These are phyloP conservation scores for Wallemia hederae DNA, from an alignment of 1,284 basidiomycete genomes.

Conservation along the genomic window DNA sequence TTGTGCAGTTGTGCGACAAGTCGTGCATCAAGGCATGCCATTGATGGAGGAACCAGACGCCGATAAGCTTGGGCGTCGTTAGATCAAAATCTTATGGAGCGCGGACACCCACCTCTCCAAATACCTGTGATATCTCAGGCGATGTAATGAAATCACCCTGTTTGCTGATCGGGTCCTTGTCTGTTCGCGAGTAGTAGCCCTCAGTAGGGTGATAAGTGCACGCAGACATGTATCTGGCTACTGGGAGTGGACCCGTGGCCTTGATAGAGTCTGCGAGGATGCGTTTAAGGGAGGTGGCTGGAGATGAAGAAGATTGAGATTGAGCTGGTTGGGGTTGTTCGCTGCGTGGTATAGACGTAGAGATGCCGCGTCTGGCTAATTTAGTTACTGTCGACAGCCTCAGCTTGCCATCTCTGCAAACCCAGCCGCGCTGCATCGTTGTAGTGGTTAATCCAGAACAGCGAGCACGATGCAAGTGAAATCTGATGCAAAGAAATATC, in stretches of 20 bases:
- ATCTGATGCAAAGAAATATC: background rate
- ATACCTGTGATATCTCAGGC: constrained; percentile 86
- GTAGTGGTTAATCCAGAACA: background rate
- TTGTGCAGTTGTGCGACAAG: constrained; percentile 13
- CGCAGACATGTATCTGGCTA: constrained; percentile 62
- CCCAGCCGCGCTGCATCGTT: background rate
- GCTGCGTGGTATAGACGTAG: background rate
- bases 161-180: constrained; percentile 45
- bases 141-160: constrained; percentile 86
- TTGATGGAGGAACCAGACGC: constrained; percentile 53
- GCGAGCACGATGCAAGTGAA: background rate
- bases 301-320: no score
- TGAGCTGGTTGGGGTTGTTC: no score
- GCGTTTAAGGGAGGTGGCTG: background rate
- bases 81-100: background rate
- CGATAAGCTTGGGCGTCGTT: constrained; percentile 32
- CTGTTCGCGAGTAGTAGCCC: constrained; percentile 45
- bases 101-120: constrained; percentile 49
- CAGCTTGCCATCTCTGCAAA: background rate
- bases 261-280: background rate
- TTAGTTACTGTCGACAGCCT: background rate
- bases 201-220: constrained; percentile 58
- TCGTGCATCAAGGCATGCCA: constrained; percentile 27
- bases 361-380: background rate
- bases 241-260: constrained; percentile 60